Evolutionary conservation across 345 rosid genomes (phyloP), one percentile per base, ranked within the genome.

Genomic region (Populus euphratica): DNA sequence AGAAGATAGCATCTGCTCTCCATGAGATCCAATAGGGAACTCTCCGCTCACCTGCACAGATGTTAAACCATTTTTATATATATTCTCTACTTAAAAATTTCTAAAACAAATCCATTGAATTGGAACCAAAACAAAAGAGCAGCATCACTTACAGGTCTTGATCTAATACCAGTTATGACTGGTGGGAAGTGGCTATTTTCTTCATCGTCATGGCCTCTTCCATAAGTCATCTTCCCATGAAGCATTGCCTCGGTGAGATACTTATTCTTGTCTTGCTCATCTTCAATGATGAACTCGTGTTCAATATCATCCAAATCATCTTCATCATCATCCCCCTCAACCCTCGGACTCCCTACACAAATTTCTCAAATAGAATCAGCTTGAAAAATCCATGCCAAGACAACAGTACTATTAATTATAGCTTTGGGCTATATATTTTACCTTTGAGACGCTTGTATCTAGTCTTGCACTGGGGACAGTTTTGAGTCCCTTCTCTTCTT

Each of bases 401-500:
- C 36, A 16, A 41, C 1, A 33, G n/a, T 1, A 38, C 18, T 50
- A 17, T 12, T 21, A 2, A 17, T 12, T 21, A 2, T 5, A 31
- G 49, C 11, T 36, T 18, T 6, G 29, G 21, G 11, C n/a, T 18
- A 1, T 49, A 2, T 14, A n/a, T 10, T 38, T 10, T 84, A 88
- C 97, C 97, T 89, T 91, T 87, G 84, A 96, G 97, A 84, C 97
- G 99, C 88, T 92, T 92, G 90, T 96, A 96, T 74, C 97, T 86
- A 59, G 98, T 96, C 83, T 86, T 96, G 87, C 98, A 96, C 77
- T 93, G 98, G 65, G 99, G 99, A 77, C 99, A 96, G 41, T 81
- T 76, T 68, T 96, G 98, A 16, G 90, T 88, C 11, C 99, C 99
- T 87, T 96, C 99, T 71, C 99, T 83, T 36, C 98, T 85, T 88